Conservation (phyloP, 225 moss, liverwort and hornwort genomes). For the Sphagnum tenellum region DNA sequence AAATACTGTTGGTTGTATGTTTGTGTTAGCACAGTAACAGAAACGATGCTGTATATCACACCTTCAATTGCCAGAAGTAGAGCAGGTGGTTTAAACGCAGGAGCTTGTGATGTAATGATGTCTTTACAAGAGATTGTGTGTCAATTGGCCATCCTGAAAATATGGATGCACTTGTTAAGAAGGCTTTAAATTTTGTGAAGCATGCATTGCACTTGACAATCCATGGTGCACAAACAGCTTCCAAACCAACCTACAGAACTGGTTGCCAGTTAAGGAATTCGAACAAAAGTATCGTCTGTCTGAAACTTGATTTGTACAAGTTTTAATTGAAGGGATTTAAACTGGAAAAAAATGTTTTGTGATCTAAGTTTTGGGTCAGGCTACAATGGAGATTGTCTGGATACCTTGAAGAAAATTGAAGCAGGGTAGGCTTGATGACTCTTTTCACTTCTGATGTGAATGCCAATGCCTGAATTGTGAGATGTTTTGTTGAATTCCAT, state of each 20-base stretch:
- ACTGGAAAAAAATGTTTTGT: neutral
- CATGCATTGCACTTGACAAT: too few species aligned
- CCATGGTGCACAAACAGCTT: too few species aligned
- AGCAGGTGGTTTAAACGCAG: constrained; percentile 89
- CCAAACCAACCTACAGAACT: too few species aligned
- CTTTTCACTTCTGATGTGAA: too few species aligned
- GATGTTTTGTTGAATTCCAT: too few species aligned
- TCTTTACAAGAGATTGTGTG: constrained; percentile 79
- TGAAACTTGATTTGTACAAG: too few species aligned
- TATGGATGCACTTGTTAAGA: too few species aligned
- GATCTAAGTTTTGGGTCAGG: constrained; percentile 22
- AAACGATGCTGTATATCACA: constrained; percentile 93
- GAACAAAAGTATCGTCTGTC: too few species aligned
- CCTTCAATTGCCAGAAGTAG: constrained; percentile 98
- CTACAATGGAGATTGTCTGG: constrained; percentile 59
- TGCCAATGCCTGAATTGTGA: too few species aligned
- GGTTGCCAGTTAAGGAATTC: too few species aligned
- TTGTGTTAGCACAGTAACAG: constrained; percentile 57
- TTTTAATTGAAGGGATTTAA: too few species aligned
- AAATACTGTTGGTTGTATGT: neutral
- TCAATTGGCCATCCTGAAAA: neutral
- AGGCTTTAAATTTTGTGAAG: too few species aligned
- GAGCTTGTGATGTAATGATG: constrained; percentile 96
- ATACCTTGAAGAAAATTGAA: constrained; percentile 66
- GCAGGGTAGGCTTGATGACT: constrained; percentile 49